Conservation (phyloP, 148 eudicot species). For the Nepenthes gracilis region DNA sequence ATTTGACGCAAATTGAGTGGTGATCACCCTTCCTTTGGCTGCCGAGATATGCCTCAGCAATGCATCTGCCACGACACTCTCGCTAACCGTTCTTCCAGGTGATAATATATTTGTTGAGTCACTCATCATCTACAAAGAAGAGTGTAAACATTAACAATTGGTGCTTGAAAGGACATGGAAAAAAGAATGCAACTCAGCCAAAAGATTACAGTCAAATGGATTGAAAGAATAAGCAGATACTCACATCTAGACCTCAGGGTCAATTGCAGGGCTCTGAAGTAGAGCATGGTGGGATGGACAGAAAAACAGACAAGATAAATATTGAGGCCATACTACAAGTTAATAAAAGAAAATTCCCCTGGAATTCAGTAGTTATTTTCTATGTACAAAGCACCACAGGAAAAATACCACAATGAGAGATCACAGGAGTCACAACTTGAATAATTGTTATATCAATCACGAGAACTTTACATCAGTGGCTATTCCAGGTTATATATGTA, state of each 20-base stretch:
- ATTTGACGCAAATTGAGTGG: conserved; percentile 96
- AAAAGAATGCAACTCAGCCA: background rate
- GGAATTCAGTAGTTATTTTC: too few species aligned
- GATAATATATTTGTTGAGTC: conserved; percentile 93
- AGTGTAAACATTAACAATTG: conserved; percentile 1
- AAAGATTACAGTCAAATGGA: background rate
- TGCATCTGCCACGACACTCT: conserved; percentile 86
- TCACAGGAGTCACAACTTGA: too few species aligned
- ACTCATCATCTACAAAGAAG: conserved; percentile 79
- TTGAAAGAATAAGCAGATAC: background rate
- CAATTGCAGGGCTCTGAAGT: too few species aligned
- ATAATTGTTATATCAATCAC: too few species aligned
- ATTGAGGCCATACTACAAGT: too few species aligned
- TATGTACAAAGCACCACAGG: too few species aligned
- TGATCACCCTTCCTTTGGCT: conserved; percentile 83
- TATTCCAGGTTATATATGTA: too few species aligned
- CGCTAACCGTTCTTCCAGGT: conserved; percentile 93
- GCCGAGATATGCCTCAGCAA: conserved; percentile 71
- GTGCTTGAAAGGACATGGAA: background rate
- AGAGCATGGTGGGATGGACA: too few species aligned
- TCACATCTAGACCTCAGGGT: background rate
- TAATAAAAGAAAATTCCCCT: too few species aligned
- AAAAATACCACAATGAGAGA: too few species aligned
- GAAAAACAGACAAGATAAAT: too few species aligned
- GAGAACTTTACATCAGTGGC: too few species aligned